Evolutionary conservation across 169 alveolate species (phyloP).

Genomic region (Babesia ovata): DNA sequence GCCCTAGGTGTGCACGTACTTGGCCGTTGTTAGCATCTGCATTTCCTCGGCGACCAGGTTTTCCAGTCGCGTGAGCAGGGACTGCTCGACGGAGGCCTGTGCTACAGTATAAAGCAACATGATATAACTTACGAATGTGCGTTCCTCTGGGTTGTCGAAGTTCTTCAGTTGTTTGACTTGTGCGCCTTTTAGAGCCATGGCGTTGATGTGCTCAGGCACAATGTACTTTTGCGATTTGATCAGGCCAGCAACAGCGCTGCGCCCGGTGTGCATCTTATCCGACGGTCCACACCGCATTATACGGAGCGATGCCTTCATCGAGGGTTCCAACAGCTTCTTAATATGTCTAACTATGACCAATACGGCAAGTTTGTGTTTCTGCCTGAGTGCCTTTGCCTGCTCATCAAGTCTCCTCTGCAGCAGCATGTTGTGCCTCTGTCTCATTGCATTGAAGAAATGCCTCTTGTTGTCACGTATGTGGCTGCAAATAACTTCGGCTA

Average conservation of each 20-base stretch:
- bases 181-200: too few relatives aligned
- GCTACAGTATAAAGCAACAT: background rate
- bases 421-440: background rate
- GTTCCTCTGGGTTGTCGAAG: background rate
- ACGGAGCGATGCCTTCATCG: conserved; percentile 3
- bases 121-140: background rate
- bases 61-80: conserved; percentile 48
- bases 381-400: conserved; percentile 1
- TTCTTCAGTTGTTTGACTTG: background rate
- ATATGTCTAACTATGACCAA: conserved; percentile 14
- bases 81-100: conserved; percentile 39
- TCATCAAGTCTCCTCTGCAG: conserved; percentile 1
- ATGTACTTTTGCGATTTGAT: conserved; percentile 1
- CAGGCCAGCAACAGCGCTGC: background rate
- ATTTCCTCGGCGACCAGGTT: conserved; percentile 50
- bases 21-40: conserved; percentile 35
- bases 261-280: background rate
- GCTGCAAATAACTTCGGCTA: background rate
- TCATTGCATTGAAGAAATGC: background rate
- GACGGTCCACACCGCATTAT: background rate
- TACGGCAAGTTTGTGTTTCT: conserved; percentile 11
- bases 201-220: background rate
- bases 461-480: background rate
- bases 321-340: background rate
- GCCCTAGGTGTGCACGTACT: conserved; percentile 2